A percentile compares a stretch with the other conserved stretches of the same genome.
These are phyloP conservation scores for Saccharomyces pastorianus DNA, from an alignment of 1,139 yeast genomes.

Conservation along the genomic window DNA sequence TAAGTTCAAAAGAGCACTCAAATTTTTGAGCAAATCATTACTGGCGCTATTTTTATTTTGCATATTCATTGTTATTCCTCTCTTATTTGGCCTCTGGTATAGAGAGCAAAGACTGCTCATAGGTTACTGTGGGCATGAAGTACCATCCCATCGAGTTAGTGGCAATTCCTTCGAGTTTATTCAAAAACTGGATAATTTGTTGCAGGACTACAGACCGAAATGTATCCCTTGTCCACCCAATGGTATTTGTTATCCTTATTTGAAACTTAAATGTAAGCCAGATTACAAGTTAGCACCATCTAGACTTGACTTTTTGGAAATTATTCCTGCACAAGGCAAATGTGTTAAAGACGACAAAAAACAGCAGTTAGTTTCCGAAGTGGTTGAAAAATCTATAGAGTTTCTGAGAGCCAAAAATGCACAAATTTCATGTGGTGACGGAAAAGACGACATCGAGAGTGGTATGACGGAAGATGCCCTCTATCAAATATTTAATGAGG, in stretches of 20 bases:
- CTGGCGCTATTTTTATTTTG: slow-evolving; percentile 11
- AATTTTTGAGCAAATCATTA: slow-evolving; percentile 7
- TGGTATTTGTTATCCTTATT: slow-evolving; percentile 60
- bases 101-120: slow-evolving; percentile 49
- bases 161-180: neutral
- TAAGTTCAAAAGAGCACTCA: slow-evolving; percentile 1
- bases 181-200: slow-evolving; percentile 8
- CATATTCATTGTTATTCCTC: slow-evolving; percentile 17
- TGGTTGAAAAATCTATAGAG: slow-evolving; percentile 61
- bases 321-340: slow-evolving; percentile 50
- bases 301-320: slow-evolving; percentile 47
- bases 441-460: slow-evolving; percentile 36
- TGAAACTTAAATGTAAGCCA: slow-evolving; percentile 58
- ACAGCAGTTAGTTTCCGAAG: slow-evolving; percentile 57
- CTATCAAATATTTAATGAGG: slow-evolving; percentile 51
- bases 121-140: slow-evolving; percentile 65
- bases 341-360: slow-evolving; percentile 77
- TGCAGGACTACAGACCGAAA: slow-evolving; percentile 40
- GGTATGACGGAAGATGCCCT: slow-evolving; percentile 45
- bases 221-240: slow-evolving; percentile 78
- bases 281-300: slow-evolving; percentile 54
- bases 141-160: slow-evolving; percentile 28
- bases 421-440: slow-evolving; percentile 47
- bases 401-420: slow-evolving; percentile 66
- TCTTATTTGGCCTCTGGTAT: slow-evolving; percentile 47